Percentiles rank a stretch among this genome's conserved stretches.
These are phyloP conservation scores for Mycena epipterygia DNA, from an alignment of 768 basidiomycete species.

Conservation along the genomic window DNA sequence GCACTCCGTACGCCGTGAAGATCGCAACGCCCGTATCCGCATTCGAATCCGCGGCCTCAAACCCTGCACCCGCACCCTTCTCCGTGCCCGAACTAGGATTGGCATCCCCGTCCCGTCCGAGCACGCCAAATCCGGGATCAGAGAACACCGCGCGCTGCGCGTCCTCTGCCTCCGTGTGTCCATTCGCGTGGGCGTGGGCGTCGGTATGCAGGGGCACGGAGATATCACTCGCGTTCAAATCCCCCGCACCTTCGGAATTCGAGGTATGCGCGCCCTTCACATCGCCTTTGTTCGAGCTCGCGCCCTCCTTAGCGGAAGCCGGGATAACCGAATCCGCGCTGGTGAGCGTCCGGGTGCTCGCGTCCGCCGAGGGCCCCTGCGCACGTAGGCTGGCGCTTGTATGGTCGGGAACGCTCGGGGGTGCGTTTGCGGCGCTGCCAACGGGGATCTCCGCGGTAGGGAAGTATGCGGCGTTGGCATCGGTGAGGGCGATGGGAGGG, in stretches of 20 bases:
- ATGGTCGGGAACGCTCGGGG: too few species aligned
- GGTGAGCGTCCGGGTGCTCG: too few species aligned
- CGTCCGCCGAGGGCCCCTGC: too few species aligned
- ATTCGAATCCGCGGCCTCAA: background rate
- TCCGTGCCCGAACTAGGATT: background rate
- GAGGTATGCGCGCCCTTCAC: too few species aligned
- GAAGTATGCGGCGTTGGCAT: background rate
- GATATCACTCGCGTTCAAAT: background rate
- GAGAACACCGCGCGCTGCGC: background rate
- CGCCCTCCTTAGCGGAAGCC: too few species aligned
- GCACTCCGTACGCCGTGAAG: background rate
- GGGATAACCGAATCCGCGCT: too few species aligned
- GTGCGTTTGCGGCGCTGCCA: too few species aligned
- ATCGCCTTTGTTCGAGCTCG: too few species aligned
- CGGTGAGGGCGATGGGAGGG: background rate
- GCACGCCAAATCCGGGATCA: background rate
- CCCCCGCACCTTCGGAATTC: too few species aligned
- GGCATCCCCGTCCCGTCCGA: background rate
- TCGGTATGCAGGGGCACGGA: background rate
- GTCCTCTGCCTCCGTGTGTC: background rate
- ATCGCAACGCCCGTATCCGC: background rate
- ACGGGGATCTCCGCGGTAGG: background rate
- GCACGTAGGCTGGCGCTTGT: too few species aligned
- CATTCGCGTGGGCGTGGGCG: too few species aligned
- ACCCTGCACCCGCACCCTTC: too few species aligned